phyloP scores from a whole-genome alignment of 345 rosid genomes.

The Hibiscus mutabilis region DNA sequence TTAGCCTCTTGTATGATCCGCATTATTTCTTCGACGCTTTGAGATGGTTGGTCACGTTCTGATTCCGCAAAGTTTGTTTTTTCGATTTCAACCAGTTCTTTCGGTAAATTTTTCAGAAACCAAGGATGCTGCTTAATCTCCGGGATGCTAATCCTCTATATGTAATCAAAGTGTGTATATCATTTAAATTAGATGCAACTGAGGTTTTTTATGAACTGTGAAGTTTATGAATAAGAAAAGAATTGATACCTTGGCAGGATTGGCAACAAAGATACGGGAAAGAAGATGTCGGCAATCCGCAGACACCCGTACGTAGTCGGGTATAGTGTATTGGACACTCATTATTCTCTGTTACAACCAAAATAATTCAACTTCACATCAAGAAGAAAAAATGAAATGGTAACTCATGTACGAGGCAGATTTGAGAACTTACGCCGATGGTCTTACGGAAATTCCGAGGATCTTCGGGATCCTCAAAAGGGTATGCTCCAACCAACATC shows the following conservation, averaged over 20 bases:
- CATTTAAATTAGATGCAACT: background rate
- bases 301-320: constrained; percentile 61
- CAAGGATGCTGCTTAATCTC: constrained; percentile 66
- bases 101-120: constrained; percentile 57
- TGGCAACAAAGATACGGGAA: constrained; percentile 54
- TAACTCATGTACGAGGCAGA: background rate
- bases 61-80: constrained; percentile 29
- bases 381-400: background rate
- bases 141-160: constrained; percentile 54
- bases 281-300: constrained; percentile 54
- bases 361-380: background rate
- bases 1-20: constrained; percentile 47
- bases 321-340: constrained; percentile 56
- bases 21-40: constrained; percentile 38
- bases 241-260: constrained; percentile 49
- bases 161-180: background rate
- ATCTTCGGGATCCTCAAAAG: constrained; percentile 74
- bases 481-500: constrained; percentile 75
- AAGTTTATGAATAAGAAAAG: background rate
- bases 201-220: background rate
- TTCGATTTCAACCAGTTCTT: constrained; percentile 50
- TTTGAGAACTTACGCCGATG: constrained; percentile 37
- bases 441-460: constrained; percentile 69
- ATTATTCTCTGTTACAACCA: constrained; percentile 44
- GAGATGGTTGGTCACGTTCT: constrained; percentile 27